Evolutionary conservation across 345 rosid genomes (phyloP).

Genomic region (Dipteronia dyeriana): DNA sequence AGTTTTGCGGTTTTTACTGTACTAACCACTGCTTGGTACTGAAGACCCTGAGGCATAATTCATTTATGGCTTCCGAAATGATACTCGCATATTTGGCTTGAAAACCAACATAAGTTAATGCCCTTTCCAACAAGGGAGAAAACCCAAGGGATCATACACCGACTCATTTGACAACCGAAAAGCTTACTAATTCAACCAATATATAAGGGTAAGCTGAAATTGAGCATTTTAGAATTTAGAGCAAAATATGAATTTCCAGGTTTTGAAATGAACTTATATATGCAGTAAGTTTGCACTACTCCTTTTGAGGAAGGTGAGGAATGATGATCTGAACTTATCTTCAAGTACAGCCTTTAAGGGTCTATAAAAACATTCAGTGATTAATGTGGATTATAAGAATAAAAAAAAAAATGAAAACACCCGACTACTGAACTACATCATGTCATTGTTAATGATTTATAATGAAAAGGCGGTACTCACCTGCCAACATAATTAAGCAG

Average conservation of each 20-base stretch:
- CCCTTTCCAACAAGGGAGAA: neutral
- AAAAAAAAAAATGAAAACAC: neutral
- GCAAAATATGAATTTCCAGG: neutral
- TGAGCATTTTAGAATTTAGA: neutral
- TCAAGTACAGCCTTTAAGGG: neutral
- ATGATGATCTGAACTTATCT: neutral
- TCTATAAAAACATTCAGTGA: neutral
- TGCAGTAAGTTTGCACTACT: neutral
- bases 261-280: neutral
- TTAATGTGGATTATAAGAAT: neutral
- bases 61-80: neutral
- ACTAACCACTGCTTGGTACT: neutral
- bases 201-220: neutral
- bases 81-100: neutral
- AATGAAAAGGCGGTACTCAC: conserved; percentile 43
- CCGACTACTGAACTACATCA: neutral
- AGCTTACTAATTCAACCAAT: neutral
- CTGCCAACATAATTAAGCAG: conserved; percentile 85
- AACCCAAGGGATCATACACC: neutral
- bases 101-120: neutral
- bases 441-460: neutral
- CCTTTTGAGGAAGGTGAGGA: neutral
- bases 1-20: neutral
- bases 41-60: neutral
- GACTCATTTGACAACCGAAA: neutral